A percentile compares a stretch with the other conserved stretches of the same genome.
Evolutionary conservation across 1,139 yeast species (phyloP).

Genomic region (Candida neerlandica): DNA sequence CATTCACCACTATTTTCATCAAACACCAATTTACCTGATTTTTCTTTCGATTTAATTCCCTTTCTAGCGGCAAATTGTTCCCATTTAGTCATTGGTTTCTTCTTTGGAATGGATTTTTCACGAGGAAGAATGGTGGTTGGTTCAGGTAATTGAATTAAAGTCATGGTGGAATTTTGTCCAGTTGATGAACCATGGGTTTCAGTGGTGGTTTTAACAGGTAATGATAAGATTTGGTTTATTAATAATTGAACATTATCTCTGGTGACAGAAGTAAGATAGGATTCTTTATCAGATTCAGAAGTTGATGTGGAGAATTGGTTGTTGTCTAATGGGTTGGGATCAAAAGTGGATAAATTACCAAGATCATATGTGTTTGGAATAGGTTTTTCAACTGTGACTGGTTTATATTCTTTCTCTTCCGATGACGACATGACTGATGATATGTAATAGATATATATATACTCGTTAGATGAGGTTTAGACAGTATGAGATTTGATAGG

Average conservation of each 20-base stretch:
- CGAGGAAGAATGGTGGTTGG: conserved; percentile 85
- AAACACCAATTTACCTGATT: conserved; percentile 85
- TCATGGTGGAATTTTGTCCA: conserved; percentile 73
- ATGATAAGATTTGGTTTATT: conserved; percentile 84
- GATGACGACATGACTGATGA: conserved; percentile 22
- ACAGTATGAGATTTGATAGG: background rate
- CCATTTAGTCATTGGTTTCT: conserved; percentile 94
- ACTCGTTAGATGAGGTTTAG: background rate
- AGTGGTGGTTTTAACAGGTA: conserved; percentile 85
- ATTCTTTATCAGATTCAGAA: conserved; percentile 61
- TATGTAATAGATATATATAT: background rate
- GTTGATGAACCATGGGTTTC: conserved; percentile 65
- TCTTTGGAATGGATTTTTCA: conserved; percentile 93
- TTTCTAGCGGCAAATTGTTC: conserved; percentile 93
- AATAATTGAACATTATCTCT: conserved; percentile 92
- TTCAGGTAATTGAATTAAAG: conserved; percentile 82
- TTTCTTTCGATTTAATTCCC: conserved; percentile 90
- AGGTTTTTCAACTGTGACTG: conserved; percentile 85
- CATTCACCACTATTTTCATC: conserved; percentile 92
- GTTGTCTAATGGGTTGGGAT: conserved; percentile 76
- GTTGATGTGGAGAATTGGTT: conserved; percentile 50
- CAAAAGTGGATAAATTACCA: conserved; percentile 87
- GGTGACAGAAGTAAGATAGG: conserved; percentile 64
- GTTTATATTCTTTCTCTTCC: conserved; percentile 44
- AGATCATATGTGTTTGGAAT: conserved; percentile 85